A percentile compares a stretch with the other conserved stretches of the same genome.
Evolutionary conservation across 1,139 yeast species (phyloP).

Genomic region (Taphrina confusa): DNA sequence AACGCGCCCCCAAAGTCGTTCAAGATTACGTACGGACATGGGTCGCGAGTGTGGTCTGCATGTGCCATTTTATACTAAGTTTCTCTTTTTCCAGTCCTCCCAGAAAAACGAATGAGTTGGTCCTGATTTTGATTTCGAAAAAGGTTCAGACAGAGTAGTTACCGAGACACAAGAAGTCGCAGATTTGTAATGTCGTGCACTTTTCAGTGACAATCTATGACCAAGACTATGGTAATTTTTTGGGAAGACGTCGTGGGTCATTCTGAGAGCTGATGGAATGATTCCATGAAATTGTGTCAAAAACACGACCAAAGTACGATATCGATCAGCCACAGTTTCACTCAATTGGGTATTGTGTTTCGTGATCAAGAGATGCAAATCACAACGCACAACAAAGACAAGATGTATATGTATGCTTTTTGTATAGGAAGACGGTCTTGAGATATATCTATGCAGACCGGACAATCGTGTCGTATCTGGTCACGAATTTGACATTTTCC

Average conservation of each 20-base stretch:
- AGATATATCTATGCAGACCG: not conserved
- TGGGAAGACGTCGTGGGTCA: not conserved
- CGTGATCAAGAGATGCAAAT: too few relatives aligned
- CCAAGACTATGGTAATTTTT: too few relatives aligned
- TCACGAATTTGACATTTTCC: conserved; percentile 32
- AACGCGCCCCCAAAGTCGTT: conserved; percentile 99
- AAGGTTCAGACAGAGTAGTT: too few relatives aligned
- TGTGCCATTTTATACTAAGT: conserved; percentile 17
- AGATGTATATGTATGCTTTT: too few relatives aligned
- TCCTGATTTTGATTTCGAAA: too few relatives aligned
- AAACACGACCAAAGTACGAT: not conserved
- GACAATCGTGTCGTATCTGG: conserved; percentile 29
- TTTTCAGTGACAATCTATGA: too few relatives aligned
- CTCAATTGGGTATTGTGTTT: too few relatives aligned
- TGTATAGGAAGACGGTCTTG: not conserved
- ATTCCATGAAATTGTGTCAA: not conserved
- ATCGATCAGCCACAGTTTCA: too few relatives aligned
- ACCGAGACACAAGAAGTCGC: too few relatives aligned
- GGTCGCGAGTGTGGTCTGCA: conserved; percentile 98
- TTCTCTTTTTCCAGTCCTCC: not conserved
- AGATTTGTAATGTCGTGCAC: too few relatives aligned
- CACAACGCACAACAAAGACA: too few relatives aligned
- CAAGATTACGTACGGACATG: conserved; percentile 94
- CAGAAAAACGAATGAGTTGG: too few relatives aligned
- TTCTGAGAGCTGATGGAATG: not conserved